Evolutionary conservation across 164 flowering plant genomes (phyloP), one percentile per base, ranked within the genome.

Genomic region (Stephania japonica): DNA sequence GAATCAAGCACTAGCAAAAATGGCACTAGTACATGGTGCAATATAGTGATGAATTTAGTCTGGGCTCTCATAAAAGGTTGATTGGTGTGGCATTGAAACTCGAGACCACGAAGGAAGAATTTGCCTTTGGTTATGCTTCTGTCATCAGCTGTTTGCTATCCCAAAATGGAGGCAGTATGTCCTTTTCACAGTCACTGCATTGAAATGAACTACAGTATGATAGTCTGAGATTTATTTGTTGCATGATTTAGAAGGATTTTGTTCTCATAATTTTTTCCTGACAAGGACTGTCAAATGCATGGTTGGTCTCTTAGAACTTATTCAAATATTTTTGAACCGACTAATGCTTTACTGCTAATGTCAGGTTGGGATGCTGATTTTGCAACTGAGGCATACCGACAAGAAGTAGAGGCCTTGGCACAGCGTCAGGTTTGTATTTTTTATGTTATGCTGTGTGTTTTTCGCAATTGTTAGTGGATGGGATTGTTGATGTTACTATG

Each of bases 311-410:
- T 62, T 43, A 13, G 43, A 47, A 27, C 24, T 62, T 41, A 24
- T 53, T 41, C 50, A 41, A 38, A 27, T 38, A 21, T 32, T 13
- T 14, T 44, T 65, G 38, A 44, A 53, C 6, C 53, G 38, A 50
- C 13, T 0, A 43, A 25, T 49, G 21, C 19, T 50, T 63, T 71
- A 6, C 56, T 53, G 25, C 42, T 61, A 6, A 18, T 78, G 14
- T 66, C 82, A 96, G 99, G 84, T 42, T 96, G 99, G 99, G 99
- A 96, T 92, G 85, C 98, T 83, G 99, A 96, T 78, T 86, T 91
- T 85, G 99, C 99, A 67, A 93, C 99, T 41, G 91, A 92, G 83
- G 98, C 94, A 72, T 96, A 96, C 77, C 79, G 93, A 62, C 92
- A 91, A 78, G 88, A 96, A 83, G 98, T 96, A 80, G 93, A 95